Base-by-base conservation (phyloP, 2,329 filamentous ascomycete genomes). In the Epichloe amarillans region DNA sequence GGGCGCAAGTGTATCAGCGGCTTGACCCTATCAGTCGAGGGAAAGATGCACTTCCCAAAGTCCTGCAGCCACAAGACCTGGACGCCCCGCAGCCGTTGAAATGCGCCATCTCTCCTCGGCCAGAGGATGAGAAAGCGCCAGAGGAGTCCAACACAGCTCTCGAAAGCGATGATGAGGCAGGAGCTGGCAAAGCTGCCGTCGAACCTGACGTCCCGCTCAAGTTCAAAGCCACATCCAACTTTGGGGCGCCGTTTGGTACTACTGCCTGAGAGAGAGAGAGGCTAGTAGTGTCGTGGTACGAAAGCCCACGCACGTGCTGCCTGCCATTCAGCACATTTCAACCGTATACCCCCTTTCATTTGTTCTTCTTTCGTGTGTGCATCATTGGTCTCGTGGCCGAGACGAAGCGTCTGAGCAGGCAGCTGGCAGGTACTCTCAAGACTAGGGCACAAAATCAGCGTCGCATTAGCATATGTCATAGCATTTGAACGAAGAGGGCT, bases 11-110 rank as follows among this genome's bases (percentile, higher is more conserved):
- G 15, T 71, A 73, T 38, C 69, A 75, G 58, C 79, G 74, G 59
- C 67, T 80, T 2, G 69, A 75, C 52, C 68, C 72, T 40, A 72
- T 76, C 41, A 70, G 71, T 51, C 70, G 67, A 49, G 70, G 68
- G 14, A 64, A 70, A 19, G 70, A 75, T 38, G 67, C 71, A 1
- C 64, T 74, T 0, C 76, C 76, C 1, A 70, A 72, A 12, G 69
- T 69, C 37, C 60, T 71, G 54, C 63, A 53, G 26, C 26, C 53
- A 19, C 47, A 52, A 19, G 42, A 49, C 15, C 26, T 21, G 21
- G 43, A 62, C 44, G 50, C 15, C 17, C 12, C 17, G 17, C 41
- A 17, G 14, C n/a, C 17, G 5, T 37, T 26, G n/a, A 10, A 14
- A 14, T 33, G 12, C 5, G 39, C 17, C 7, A 14, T 8, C 41